A percentile compares a stretch with the other conserved stretches of the same genome.
phyloP scores from a whole-genome alignment of 345 rosid genomes.

The Populus euphratica region DNA sequence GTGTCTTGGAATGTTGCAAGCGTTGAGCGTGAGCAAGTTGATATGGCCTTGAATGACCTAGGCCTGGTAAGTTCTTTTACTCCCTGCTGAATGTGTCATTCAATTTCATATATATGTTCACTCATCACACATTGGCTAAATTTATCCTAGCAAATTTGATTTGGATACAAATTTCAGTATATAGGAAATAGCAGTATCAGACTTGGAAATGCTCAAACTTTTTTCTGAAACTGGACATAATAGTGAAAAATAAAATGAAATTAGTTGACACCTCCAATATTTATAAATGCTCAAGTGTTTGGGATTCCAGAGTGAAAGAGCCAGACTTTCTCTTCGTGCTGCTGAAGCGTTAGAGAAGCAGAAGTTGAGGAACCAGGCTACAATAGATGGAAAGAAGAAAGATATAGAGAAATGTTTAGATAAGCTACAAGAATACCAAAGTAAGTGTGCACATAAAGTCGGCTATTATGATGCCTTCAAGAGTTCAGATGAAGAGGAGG shows the following conservation, averaged over 20 bases:
- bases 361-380: slow-evolving; percentile 29
- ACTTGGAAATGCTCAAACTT: background rate
- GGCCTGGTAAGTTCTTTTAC: slow-evolving; percentile 51
- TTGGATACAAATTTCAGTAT: background rate
- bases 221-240: background rate
- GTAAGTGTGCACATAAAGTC: slow-evolving; percentile 22
- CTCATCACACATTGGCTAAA: background rate
- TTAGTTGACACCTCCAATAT: background rate
- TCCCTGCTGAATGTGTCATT: background rate
- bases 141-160: background rate
- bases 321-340: slow-evolving; percentile 51
- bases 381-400: slow-evolving; percentile 17
- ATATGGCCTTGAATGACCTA: slow-evolving; percentile 42
- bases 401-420: slow-evolving; percentile 21
- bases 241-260: background rate
- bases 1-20: slow-evolving; percentile 27
- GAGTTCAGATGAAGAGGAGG: slow-evolving; percentile 29
- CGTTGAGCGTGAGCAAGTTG: slow-evolving; percentile 8
- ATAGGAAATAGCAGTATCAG: background rate
- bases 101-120: background rate
- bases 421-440: slow-evolving; percentile 34
- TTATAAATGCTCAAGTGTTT: background rate
- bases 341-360: slow-evolving; percentile 57
- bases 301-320: slow-evolving; percentile 50
- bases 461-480: slow-evolving; percentile 71